Conservation (phyloP, 2,329 filamentous ascomycete species). For the Ceratocystis cubensis region DNA sequence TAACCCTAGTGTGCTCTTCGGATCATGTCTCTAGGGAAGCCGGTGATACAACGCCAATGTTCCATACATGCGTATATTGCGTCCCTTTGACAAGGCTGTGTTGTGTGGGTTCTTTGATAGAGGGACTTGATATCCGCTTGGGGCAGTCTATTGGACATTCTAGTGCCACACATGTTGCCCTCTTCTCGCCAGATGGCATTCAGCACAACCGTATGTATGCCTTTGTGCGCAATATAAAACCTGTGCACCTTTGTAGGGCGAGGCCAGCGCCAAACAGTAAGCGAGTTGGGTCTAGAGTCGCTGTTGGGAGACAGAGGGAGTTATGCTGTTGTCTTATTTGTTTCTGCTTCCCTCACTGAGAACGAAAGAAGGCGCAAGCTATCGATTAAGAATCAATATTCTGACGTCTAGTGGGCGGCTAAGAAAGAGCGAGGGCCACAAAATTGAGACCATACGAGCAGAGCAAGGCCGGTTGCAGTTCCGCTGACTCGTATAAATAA, state of each 20-base stretch:
- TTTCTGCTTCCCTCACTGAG: neutral
- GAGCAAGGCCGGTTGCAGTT: neutral
- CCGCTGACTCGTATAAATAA: slow-evolving; percentile 1
- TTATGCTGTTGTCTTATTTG: neutral
- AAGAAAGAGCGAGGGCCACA: no score
- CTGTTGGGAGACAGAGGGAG: neutral
- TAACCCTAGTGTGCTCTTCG: neutral
- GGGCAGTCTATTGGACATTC: neutral
- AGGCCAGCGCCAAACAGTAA: neutral
- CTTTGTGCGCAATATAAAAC: neutral
- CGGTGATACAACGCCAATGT: neutral
- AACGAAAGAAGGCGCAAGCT: neutral
- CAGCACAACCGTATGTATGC: neutral
- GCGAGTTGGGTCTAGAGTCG: neutral
- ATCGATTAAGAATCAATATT: neutral
- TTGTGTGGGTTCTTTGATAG: neutral
- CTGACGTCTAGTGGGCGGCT: neutral
- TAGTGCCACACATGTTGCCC: neutral
- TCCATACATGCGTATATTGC: neutral
- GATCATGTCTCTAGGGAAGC: neutral
- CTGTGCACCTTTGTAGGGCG: neutral
- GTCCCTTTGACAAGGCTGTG: neutral
- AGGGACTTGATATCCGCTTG: neutral
- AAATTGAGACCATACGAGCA: neutral
- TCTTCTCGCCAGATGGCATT: neutral